Evolutionary conservation across 768 basidiomycete species (phyloP), one percentile per base, ranked within the genome.

Genomic region (Kwoniella mangroviensis): DNA sequence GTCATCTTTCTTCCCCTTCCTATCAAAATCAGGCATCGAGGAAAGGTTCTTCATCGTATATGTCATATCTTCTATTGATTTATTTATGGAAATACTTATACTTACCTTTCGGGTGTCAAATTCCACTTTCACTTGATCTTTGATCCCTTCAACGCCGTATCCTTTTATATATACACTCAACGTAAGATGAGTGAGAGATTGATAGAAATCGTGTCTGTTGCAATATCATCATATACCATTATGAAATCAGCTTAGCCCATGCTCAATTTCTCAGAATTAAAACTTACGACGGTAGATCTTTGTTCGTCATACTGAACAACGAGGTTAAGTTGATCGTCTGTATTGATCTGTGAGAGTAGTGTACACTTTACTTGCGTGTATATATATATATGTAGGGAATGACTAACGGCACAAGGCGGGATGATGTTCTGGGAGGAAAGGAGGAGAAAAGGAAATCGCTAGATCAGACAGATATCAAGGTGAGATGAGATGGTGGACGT

Each of bases 181-280:
- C 34, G 78, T 78, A 43, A 83, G 65, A 9, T 75, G 67, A 22
- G 60, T 66, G 1, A 71, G 58, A 11, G 69, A 75, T 59, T 83
- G 82, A 65, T 83, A 83, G 70, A 73, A 81, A 65, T 83, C 82
- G 64, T 81, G 70, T 42, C 81, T 81, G 58, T 10, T 4, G 4
- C 13, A 3, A 13, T 57, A n/a, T 57, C n/a, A 11, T n/a, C n/a
- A n/a, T n/a, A n/a, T n/a, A n/a, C n/a, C n/a, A n/a, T n/a, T n/a
- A n/a, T n/a, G n/a, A n/a, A n/a, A n/a, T 56, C 26, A 56, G 26
- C n/a, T 56, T 7, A 9, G 21, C 15, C 52, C n/a, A n/a, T n/a
- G n/a, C n/a, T n/a, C n/a, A n/a, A n/a, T n/a, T n/a, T n/a, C n/a
- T n/a, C n/a, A n/a, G n/a, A n/a, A n/a, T n/a, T n/a, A n/a, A 49